These are phyloP conservation scores for Colletotrichum chrysophilum DNA, from an alignment of 2,329 filamentous ascomycete species.

Conservation along the genomic window DNA sequence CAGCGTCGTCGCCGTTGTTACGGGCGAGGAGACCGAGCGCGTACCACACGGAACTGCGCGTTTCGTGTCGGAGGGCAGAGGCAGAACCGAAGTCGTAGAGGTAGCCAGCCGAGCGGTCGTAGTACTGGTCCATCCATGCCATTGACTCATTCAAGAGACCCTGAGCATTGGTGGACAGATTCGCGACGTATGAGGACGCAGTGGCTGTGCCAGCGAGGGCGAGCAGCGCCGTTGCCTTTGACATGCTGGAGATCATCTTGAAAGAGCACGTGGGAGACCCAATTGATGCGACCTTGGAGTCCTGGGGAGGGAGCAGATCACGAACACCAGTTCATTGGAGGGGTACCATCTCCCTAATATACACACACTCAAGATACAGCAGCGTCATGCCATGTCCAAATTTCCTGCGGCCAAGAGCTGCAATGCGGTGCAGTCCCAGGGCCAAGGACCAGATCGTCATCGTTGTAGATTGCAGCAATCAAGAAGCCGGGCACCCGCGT, in stretches of 20 bases:
- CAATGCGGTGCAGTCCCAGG: not conserved
- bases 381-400: not conserved
- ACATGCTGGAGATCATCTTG: conserved; percentile 7
- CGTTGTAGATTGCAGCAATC: not conserved
- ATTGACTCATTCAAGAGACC: conserved; percentile 55
- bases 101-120: conserved; percentile 57
- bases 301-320: not conserved
- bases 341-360: not conserved
- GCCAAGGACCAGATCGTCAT: conserved; percentile 12
- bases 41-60: conserved; percentile 64
- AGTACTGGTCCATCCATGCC: conserved; percentile 59
- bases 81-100: conserved; percentile 52
- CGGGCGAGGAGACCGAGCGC: conserved; percentile 61
- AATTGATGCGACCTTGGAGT: not conserved
- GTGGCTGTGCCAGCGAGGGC: conserved; percentile 6
- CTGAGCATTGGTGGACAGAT: conserved; percentile 34
- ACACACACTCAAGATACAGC: not conserved
- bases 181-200: conserved; percentile 19
- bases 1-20: conserved; percentile 53
- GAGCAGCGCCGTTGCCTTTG: conserved; percentile 2
- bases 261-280: not conserved
- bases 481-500: not conserved
- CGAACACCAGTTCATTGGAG: not conserved
- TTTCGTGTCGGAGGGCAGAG: conserved; percentile 58
- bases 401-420: not conserved